Evolutionary conservation across 306 rosid genomes (phyloP).

Genomic region (Gastrolobium villosum): DNA sequence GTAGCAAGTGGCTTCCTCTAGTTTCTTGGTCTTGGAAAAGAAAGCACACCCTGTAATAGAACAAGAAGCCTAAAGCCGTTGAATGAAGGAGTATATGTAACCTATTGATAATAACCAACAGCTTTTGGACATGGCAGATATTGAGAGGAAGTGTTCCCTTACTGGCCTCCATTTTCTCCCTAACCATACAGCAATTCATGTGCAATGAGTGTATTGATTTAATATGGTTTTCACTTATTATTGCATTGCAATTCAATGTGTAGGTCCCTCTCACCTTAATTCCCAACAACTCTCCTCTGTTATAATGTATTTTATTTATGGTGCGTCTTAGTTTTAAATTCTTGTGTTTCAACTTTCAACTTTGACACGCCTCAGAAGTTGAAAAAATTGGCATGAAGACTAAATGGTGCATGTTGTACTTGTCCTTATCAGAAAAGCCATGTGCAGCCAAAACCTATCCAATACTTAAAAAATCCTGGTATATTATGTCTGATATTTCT

Average conservation of each 20-base stretch:
- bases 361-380: conserved; percentile 8
- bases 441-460: too few relatives aligned
- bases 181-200: background rate
- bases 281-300: background rate
- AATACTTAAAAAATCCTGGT: too few relatives aligned
- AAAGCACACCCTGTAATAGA: conserved; percentile 60
- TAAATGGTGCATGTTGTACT: background rate
- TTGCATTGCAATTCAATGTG: too few relatives aligned
- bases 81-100: conserved; percentile 62
- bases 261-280: too few relatives aligned
- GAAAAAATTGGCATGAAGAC: background rate
- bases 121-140: conserved; percentile 59
- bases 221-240: too few relatives aligned
- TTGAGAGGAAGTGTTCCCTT: conserved; percentile 50
- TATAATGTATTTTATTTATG: background rate
- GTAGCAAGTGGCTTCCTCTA: conserved; percentile 44
- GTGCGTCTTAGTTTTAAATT: background rate
- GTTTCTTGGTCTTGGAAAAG: conserved; percentile 47
- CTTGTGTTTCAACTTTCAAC: conserved; percentile 13
- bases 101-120: conserved; percentile 53
- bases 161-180: conserved; percentile 53
- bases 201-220: background rate
- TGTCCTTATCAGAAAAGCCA: too few relatives aligned
- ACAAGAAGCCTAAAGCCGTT: conserved; percentile 58
- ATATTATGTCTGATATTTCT: too few relatives aligned